These are phyloP conservation scores for Chaetomium tenue DNA, from an alignment of 495 filamentous ascomycete genomes.

Conservation along the genomic window DNA sequence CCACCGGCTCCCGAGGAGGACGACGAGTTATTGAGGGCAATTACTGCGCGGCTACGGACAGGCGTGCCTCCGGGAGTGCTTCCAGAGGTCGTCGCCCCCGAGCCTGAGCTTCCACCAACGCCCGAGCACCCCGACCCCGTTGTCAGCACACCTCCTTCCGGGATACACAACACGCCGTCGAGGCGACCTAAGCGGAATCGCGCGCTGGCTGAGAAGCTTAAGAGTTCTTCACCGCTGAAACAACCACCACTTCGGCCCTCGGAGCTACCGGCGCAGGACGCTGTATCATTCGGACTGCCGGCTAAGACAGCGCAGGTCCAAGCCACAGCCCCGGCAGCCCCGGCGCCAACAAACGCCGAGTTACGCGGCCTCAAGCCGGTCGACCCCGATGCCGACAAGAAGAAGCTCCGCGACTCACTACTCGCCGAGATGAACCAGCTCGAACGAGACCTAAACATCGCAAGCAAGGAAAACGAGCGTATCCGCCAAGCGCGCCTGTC, in stretches of 20 bases:
- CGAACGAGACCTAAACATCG: slow-evolving; percentile 39
- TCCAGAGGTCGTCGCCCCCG: slow-evolving; percentile 39
- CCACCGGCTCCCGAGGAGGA: slow-evolving; percentile 42
- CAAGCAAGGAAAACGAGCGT: slow-evolving; percentile 42
- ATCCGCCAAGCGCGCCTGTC: slow-evolving; percentile 35
- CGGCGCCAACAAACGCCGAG: slow-evolving; percentile 25
- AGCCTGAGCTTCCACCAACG: slow-evolving; percentile 71
- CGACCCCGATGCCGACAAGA: slow-evolving; percentile 44
- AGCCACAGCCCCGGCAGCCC: neutral
- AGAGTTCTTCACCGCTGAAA: slow-evolving; percentile 49
- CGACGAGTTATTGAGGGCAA: slow-evolving; percentile 48
- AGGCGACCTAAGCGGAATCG: slow-evolving; percentile 42
- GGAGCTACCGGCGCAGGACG: neutral
- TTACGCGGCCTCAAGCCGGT: slow-evolving; percentile 38
- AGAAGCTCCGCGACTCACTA: slow-evolving; percentile 39
- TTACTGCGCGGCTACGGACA: slow-evolving; percentile 35
- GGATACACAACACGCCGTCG: slow-evolving; percentile 55
- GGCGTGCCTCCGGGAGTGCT: slow-evolving; percentile 42
- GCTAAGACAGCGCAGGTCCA: slow-evolving; percentile 7
- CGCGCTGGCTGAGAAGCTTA: slow-evolving; percentile 40
- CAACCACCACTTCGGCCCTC: slow-evolving; percentile 30
- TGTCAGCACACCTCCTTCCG: slow-evolving; percentile 50
- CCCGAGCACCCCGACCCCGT: slow-evolving; percentile 59
- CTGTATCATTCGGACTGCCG: slow-evolving; percentile 4
- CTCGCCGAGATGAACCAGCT: slow-evolving; percentile 40